Percentiles rank a stretch among this genome's conserved stretches.
These are phyloP conservation scores for Diversispora epigaea DNA, from an alignment of 192 early-diverging fungal genomes.

Conservation along the genomic window DNA sequence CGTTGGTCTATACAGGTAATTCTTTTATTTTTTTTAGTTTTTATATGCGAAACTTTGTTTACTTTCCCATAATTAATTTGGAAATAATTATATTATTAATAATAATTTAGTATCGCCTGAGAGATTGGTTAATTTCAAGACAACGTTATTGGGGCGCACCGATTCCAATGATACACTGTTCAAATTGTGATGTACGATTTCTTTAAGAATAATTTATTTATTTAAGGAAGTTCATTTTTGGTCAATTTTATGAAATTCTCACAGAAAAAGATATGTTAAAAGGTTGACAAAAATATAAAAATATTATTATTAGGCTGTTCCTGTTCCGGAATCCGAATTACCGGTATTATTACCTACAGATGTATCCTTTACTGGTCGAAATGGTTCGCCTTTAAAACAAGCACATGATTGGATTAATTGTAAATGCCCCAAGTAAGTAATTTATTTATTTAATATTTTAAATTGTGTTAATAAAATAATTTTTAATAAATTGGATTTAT, in stretches of 20 bases:
- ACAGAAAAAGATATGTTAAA: too few species aligned
- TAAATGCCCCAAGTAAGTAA: conserved; percentile 69
- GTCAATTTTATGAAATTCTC: too few species aligned
- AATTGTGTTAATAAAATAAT: not conserved
- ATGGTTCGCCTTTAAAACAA: conserved; percentile 67
- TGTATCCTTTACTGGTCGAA: conserved; percentile 59
- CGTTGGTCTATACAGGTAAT: conserved; percentile 39
- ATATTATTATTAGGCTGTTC: conserved; percentile 57
- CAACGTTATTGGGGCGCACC: conserved; percentile 98
- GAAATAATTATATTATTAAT: conserved; percentile 2
- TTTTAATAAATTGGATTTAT: conserved; percentile 11
- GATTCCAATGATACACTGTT: conserved; percentile 91
- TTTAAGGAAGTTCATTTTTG: too few species aligned
- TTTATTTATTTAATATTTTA: not conserved
- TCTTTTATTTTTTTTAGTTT: not conserved
- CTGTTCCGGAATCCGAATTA: conserved; percentile 77
- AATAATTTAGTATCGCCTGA: conserved; percentile 69
- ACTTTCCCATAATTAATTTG: not conserved
- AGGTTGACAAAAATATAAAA: not conserved
- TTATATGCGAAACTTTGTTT: not conserved
- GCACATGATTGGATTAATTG: conserved; percentile 70
- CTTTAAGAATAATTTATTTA: conserved; percentile 12
- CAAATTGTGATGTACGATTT: conserved; percentile 60
- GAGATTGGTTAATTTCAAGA: conserved; percentile 95
- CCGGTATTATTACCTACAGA: conserved; percentile 71